Evolutionary conservation across 306 rosid genomes (phyloP), one percentile per base, ranked within the genome.

Genomic region (Abrus pulchellus): DNA sequence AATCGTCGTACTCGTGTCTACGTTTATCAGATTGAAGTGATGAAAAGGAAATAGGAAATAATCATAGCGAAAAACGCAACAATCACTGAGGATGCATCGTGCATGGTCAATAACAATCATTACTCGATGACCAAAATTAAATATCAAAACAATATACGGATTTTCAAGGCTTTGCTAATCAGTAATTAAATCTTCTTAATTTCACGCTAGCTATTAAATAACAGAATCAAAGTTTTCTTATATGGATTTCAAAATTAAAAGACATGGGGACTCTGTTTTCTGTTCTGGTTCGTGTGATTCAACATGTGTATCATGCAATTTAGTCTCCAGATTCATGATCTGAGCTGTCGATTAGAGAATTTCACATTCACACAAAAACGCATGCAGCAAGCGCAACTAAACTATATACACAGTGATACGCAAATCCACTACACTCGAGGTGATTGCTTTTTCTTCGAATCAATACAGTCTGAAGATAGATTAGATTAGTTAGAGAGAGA

Each of bases 391-490:
- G 36, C 10, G 40, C 40, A 36, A 36, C 29, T 7, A 61, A 68
- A 79, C n/a, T 68, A 60, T 2, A 20, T 20, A 20, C 20, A 32
- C n/a, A 47, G 12, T 41, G 12, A 68, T 48, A 20, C 20, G 13
- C 45, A 38, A 40, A 34, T 54, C 34, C 20, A 14, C 8, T 6
- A 4, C 1, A 7, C 20, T 20, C 20, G 20, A 13, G 2, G 53
- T 5, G 3, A 5, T 29, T 57, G 20, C 34, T 32, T 64, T 54
- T 45, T 13, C 13, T 10, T 53, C 48, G 65, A 76, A 77, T 63
- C 45, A 75, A 79, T 73, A 78, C 28, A 48, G 0, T 55, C 78
- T 55, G n/a, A 70, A 60, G 52, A 70, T 20, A 20, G 20, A 20
- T 20, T 20, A 20, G 20, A 20, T 20, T 20, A 5, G 20, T 63